Evolutionary conservation across 306 rosid species (phyloP).

Genomic region (Quercus aquifolioides): DNA sequence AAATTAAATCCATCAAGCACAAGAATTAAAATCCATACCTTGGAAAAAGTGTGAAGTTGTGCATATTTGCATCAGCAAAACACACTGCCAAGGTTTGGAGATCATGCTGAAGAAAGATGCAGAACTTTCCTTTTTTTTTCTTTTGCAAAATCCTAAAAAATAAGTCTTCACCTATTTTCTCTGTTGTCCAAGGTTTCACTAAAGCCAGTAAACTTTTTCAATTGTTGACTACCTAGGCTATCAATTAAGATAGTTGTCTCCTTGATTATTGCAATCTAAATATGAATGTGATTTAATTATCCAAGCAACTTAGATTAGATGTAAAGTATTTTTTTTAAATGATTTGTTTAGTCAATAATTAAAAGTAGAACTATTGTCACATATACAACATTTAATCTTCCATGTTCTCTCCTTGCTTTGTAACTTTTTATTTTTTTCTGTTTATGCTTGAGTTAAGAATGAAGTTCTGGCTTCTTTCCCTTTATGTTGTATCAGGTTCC

Average conservation of each 20-base stretch:
- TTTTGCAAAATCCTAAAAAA: no score
- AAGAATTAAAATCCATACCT: no score
- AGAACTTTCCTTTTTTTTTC: no score
- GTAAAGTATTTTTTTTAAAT: neutral
- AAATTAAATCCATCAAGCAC: no score
- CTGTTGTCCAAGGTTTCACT: neutral
- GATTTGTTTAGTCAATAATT: neutral
- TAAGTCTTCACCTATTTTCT: no score
- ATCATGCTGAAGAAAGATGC: no score
- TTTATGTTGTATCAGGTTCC: neutral
- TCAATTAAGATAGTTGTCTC: neutral
- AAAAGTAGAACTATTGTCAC: neutral
- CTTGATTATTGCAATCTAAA: neutral
- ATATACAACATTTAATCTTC: neutral
- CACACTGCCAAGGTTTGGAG: no score
- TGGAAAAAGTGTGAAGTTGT: no score
- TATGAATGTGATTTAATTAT: neutral
- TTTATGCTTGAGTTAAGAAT: constrained; percentile 3
- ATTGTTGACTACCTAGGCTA: neutral
- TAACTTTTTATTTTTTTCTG: neutral
- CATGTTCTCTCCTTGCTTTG: neutral
- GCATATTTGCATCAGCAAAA: no score
- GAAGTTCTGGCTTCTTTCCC: constrained; percentile 19
- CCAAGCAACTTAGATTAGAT: neutral
- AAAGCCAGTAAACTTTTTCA: neutral